Evolutionary conservation across 2,329 filamentous ascomycete species (phyloP), one percentile per base, ranked within the genome.

Genomic region (Xylariaceae sp.): DNA sequence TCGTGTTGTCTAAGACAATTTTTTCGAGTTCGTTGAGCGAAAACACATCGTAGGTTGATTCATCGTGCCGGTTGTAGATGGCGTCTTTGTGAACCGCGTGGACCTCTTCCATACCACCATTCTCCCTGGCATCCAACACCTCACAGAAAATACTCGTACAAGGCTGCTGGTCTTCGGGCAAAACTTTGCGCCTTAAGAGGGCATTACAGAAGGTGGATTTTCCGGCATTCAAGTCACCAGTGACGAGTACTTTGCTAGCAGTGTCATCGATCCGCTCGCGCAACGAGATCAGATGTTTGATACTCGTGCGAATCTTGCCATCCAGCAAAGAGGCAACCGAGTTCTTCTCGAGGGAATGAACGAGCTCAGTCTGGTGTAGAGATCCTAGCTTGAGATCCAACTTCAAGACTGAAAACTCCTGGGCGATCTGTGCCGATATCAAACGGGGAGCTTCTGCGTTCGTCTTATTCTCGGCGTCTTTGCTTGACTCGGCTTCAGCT

Each of bases 161-260:
- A 1, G 94, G 94, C 67, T 97, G 94, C 70, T 99, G 93, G 63
- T 99, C 94, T 71, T 97, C 94, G 0, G 94, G 94, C 4, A 99
- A 74, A 28, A 99, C 83, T 71, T 97, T 97, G 56, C 92, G 84
- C 55, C 94, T 87, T 39, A 99, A 74, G 2, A 99, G 76, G n/a
- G 94, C 94, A 71, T 99, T 99, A 75, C 94, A 99, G 64, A 99
- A 99, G 1, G 94, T 99, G 4, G 94, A 99, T 69, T 99, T 99
- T 66, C 94, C 94, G 9, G 94, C 93, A 66, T 99, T 99, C 48
- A 99, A 73, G 68, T 99, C 94, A 65, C 94, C 94, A 0, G 94
- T 99, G 16, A 99, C 86, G 52, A 99, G 74, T 1, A 99, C 94
- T 70, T 99, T 99, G 73, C 93, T 97, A 5, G 93, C 90, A 0